These are phyloP conservation scores for Closterium sp. DNA, from an alignment of 139 green algal genomes.

Conservation along the genomic window DNA sequence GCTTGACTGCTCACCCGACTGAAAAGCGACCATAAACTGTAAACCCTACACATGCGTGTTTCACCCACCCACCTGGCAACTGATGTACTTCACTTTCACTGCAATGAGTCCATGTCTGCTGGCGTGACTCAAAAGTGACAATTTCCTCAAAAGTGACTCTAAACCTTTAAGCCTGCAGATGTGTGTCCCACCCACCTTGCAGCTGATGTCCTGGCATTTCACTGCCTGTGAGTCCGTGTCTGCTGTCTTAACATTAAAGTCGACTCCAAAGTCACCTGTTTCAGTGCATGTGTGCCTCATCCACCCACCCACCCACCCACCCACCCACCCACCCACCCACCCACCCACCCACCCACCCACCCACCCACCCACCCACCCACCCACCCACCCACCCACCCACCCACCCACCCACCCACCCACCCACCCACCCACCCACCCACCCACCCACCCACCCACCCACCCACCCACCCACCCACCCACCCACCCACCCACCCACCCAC, in stretches of 20 bases:
- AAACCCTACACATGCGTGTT: too few relatives aligned
- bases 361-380: not conserved
- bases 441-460: not conserved
- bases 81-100: not conserved
- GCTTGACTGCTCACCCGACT: too few relatives aligned
- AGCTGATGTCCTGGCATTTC: constrained; percentile 7
- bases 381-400: not conserved
- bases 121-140: too few relatives aligned
- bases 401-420: not conserved
- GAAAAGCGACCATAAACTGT: too few relatives aligned
- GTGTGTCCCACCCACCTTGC: not conserved
- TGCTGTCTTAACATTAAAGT: too few relatives aligned
- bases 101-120: too few relatives aligned
- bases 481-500: not conserved
- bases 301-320: not conserved
- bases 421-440: not conserved
- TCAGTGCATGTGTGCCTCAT: too few relatives aligned
- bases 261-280: too few relatives aligned
- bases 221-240: constrained; percentile 7
- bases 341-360: not conserved
- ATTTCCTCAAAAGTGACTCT: too few relatives aligned
- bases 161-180: too few relatives aligned
- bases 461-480: not conserved
- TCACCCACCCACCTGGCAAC: not conserved
- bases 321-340: not conserved